Evolutionary conservation across 768 basidiomycete genomes (phyloP).

Genomic region (Hydnomerulius pinastri): DNA sequence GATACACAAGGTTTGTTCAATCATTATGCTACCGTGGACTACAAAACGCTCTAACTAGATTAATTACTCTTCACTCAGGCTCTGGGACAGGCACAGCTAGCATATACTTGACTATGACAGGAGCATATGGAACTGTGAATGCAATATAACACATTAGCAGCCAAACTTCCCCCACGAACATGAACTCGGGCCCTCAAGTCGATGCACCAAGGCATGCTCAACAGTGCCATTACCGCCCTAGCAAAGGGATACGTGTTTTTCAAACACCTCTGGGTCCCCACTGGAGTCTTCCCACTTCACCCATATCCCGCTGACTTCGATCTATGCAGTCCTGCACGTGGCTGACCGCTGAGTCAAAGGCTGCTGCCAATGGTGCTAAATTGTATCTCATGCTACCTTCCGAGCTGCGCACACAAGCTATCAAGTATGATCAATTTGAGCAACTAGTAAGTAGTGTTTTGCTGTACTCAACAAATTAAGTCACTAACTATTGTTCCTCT

Average conservation of each 20-base stretch:
- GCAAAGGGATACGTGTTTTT: constrained; percentile 6
- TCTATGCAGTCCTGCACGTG: not conserved
- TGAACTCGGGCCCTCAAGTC: too few relatives aligned
- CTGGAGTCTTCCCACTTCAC: not conserved
- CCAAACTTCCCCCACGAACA: too few relatives aligned
- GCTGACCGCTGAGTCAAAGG: not conserved
- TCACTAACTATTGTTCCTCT: not conserved
- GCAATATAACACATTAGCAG: not conserved
- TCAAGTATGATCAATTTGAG: not conserved
- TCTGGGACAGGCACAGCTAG: not conserved
- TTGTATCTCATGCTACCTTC: not conserved
- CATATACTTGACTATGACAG: not conserved
- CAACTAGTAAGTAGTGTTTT: not conserved
- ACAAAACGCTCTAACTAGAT: not conserved
- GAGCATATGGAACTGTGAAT: not conserved
- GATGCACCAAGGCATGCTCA: too few relatives aligned
- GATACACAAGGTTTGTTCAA: not conserved
- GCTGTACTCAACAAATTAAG: not conserved
- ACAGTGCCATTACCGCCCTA: too few relatives aligned
- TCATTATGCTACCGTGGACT: too few relatives aligned
- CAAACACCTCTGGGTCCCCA: constrained; percentile 1
- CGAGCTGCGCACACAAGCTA: not conserved
- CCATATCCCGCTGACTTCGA: not conserved
- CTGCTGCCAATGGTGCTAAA: not conserved
- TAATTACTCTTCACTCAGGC: not conserved